Conservation (phyloP, 495 filamentous ascomycete genomes). For the Astrocystis sublimbata region DNA sequence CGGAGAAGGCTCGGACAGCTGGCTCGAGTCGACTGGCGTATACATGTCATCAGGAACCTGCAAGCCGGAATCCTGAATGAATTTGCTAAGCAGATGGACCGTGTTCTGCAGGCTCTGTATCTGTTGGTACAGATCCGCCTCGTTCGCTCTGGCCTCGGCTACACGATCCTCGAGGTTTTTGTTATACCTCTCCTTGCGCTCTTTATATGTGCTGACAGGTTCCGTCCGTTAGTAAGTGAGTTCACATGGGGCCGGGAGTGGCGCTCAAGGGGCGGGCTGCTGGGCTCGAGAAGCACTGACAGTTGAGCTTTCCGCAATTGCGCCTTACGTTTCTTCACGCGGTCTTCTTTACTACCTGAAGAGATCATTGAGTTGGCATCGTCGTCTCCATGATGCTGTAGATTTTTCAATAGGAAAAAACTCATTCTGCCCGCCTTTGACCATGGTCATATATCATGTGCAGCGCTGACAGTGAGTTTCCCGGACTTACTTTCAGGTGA, state of each 20-base stretch:
- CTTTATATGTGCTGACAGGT: conserved; percentile 37
- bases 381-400: too few relatives aligned
- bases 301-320: conserved; percentile 32
- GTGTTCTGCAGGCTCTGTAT: conserved; percentile 21
- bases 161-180: conserved; percentile 41
- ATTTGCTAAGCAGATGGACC: conserved; percentile 21
- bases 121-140: conserved; percentile 33
- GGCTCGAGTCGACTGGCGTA: background rate
- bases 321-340: conserved; percentile 26
- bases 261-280: background rate
- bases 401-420: background rate
- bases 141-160: conserved; percentile 32
- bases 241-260: background rate
- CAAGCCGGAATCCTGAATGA: conserved; percentile 9
- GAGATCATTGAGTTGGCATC: background rate
- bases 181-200: conserved; percentile 44
- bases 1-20: background rate
- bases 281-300: conserved; percentile 13
- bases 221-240: background rate
- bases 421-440: background rate
- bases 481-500: conserved; percentile 18
- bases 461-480: background rate
- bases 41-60: conserved; percentile 6
- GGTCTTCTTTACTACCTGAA: conserved; percentile 17
- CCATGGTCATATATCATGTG: background rate